Evolutionary conservation across 2,329 filamentous ascomycete genomes (phyloP), one percentile per base, ranked within the genome.

Genomic region (Penicillium sp.): DNA sequence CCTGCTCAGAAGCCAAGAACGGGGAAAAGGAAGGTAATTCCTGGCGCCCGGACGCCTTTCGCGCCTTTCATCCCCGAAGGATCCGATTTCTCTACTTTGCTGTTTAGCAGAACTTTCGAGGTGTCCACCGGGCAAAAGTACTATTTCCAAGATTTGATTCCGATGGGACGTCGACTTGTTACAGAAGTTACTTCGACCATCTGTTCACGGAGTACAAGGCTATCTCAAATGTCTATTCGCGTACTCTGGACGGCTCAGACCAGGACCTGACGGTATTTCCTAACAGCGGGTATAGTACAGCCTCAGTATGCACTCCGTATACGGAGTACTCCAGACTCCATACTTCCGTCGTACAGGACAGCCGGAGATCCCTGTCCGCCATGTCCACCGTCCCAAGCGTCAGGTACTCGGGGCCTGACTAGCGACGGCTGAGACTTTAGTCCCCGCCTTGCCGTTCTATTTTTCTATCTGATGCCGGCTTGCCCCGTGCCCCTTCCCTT

Each of bases 361-460:
- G 45, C 42, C 59, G 65, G 61, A 64, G 63, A 68, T 68, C 61
- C 63, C 55, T 62, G 48, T 59, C 63, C 58, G 63, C 45, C 45
- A 65, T 65, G 48, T 62, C 55, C 61, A 58, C 58, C 54, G 42
- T 56, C 59, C 62, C 59, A 53, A 59, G 45, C 55, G 42, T 65
- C 60, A 60, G 62, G 58, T 58, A 61, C 55, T 51, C 26, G 63
- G 64, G 52, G 51, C 55, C 60, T 45, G 48, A 46, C 51, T 49
- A 59, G 49, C 54, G 45, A 60, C 55, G 48, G 35, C 42, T 55
- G 57, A 64, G 58, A 60, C 58, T 62, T 35, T 62, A 65, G 62
- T 57, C 52, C 56, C 59, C 56, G 53, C 52, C 48, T 43, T 55
- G 33, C 57, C 40, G 30, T 52, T 66, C 61, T 65, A 48, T n/a